Evolutionary conservation across 352 stramenopile genomes (phyloP).

Genomic region (Paralagenidium karlingii): DNA sequence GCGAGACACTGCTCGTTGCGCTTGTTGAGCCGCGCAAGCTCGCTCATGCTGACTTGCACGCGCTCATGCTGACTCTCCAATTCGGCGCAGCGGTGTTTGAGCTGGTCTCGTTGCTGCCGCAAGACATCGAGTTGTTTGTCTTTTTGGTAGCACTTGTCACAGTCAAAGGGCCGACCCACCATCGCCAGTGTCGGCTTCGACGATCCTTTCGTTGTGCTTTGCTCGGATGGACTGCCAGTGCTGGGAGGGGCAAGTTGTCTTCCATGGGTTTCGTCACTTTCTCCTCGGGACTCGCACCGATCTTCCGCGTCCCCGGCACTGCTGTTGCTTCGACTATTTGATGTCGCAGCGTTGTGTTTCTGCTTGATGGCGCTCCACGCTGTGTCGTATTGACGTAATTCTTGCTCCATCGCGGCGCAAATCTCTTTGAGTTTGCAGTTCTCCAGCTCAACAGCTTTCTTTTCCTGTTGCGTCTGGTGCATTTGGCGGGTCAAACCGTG

Average conservation of each 20-base stretch:
- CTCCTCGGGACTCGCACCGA: no score
- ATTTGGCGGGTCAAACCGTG: slow-evolving; percentile 13
- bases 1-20: slow-evolving; percentile 13
- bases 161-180: no score
- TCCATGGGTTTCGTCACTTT: no score
- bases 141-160: not conserved
- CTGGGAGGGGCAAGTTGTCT: not conserved
- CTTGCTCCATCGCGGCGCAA: slow-evolving; percentile 14
- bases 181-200: no score
- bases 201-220: no score
- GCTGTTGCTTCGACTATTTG: not conserved
- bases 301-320: not conserved
- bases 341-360: not conserved
- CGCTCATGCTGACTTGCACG: slow-evolving; percentile 13
- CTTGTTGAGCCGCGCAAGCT: slow-evolving; percentile 11
- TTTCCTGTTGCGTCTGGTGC: slow-evolving; percentile 10
- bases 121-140: not conserved
- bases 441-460: slow-evolving; percentile 8
- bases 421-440: slow-evolving; percentile 11
- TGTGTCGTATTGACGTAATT: slow-evolving; percentile 9
- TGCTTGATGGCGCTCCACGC: not conserved
- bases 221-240: no score
- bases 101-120: slow-evolving; percentile 9
- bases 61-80: slow-evolving; percentile 19
- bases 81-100: slow-evolving; percentile 30